Conservation (phyloP, 306 rosid species). For the Fragaria iinumae region DNA sequence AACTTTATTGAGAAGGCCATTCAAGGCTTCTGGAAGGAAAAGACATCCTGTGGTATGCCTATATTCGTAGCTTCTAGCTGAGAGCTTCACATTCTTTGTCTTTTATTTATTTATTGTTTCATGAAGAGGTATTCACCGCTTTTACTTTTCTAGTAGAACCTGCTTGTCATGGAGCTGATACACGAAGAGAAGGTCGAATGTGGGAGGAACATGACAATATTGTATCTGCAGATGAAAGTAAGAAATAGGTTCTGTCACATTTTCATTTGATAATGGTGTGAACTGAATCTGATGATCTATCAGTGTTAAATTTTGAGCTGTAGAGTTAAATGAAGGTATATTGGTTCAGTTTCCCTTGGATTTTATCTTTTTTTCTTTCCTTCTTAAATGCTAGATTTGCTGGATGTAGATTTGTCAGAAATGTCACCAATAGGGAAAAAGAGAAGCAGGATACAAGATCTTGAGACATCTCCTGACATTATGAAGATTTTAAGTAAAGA, state of each 20-base stretch:
- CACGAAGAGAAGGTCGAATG: constrained; percentile 29
- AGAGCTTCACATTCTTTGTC: background rate
- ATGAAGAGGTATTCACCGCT: constrained; percentile 17
- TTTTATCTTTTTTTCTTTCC: constrained; percentile 19
- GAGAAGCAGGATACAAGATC: constrained; percentile 30
- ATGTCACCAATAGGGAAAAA: constrained; percentile 15
- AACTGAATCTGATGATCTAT: constrained; percentile 20
- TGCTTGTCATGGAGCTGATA: constrained; percentile 28
- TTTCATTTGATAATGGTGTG: constrained; percentile 9
- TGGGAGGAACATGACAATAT: constrained; percentile 37
- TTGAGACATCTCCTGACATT: constrained; percentile 42
- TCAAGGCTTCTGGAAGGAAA: constrained; percentile 55
- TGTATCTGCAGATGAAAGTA: constrained; percentile 47
- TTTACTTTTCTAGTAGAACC: constrained; percentile 39
- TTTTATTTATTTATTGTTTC: background rate
- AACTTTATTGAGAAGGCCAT: constrained; percentile 56
- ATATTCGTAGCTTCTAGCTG: constrained; percentile 28
- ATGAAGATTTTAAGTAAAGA: constrained; percentile 44
- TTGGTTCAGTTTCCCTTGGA: constrained; percentile 31
- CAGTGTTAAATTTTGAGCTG: constrained; percentile 1
- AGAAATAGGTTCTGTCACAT: constrained; percentile 13
- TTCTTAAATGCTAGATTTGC: constrained; percentile 30
- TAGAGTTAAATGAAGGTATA: constrained; percentile 12
- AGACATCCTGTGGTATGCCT: constrained; percentile 45
- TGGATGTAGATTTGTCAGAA: constrained; percentile 45